Evolutionary conservation across 2,329 filamentous ascomycete genomes (phyloP).

Genomic region (Sclerotinia sclerotiorum): DNA sequence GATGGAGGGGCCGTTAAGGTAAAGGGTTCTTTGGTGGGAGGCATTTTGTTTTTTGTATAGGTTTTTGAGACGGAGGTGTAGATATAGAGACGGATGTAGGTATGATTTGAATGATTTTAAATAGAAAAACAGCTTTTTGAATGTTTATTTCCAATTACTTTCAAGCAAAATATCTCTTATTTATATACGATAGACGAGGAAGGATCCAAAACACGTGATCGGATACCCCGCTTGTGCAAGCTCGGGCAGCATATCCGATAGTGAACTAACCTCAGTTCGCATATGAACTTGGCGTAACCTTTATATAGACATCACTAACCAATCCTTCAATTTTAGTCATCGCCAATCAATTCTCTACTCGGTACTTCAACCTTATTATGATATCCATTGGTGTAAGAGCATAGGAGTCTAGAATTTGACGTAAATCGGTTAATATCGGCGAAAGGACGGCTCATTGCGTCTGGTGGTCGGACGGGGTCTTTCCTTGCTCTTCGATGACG

Average conservation of each 20-base stretch:
- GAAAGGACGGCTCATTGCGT: not conserved
- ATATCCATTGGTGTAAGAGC: too few species aligned
- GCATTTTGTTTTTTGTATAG: not conserved
- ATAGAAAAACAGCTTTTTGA: not conserved
- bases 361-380: too few species aligned
- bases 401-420: not conserved
- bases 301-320: too few species aligned
- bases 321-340: too few species aligned
- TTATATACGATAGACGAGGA: not conserved
- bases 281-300: not conserved
- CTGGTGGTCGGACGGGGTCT: not conserved
- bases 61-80: not conserved
- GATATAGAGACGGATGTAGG: too few species aligned
- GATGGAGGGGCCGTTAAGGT: conserved; percentile 2
- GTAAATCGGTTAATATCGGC: not conserved
- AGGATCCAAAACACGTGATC: not conserved
- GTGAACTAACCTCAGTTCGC: not conserved
- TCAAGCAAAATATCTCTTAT: not conserved
- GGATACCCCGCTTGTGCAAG: conserved; percentile 3
- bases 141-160: not conserved
- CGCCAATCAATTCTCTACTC: too few species aligned
- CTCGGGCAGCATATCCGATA: not conserved
- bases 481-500: too few species aligned
- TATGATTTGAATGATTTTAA: not conserved
- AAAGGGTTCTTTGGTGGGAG: conserved; percentile 16